phyloP scores from a whole-genome alignment of 176 grass and related monocot species.

The Stipa capillata region DNA sequence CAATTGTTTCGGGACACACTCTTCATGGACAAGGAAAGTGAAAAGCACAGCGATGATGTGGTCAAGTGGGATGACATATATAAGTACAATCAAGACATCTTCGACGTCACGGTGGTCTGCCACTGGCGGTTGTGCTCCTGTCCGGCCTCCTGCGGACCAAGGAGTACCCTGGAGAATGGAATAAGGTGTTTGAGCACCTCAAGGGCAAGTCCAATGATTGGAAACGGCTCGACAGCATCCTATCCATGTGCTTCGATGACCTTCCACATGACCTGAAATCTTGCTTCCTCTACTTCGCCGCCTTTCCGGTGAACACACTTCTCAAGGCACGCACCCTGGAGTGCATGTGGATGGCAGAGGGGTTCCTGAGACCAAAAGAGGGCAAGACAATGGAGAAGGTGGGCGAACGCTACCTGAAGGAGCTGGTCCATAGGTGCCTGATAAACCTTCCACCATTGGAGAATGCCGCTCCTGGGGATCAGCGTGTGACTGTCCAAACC shows the following conservation, averaged over 20 bases:
- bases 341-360: slow-evolving; percentile 33
- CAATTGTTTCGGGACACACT: not conserved
- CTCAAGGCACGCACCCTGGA: slow-evolving; percentile 5
- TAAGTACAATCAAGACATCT: too few species aligned
- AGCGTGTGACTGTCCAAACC: slow-evolving; percentile 15
- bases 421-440: slow-evolving; percentile 24
- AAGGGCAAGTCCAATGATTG: not conserved
- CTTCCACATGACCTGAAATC: slow-evolving; percentile 32
- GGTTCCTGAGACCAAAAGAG: slow-evolving; percentile 17
- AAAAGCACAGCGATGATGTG: not conserved
- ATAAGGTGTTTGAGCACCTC: not conserved
- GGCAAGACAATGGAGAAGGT: slow-evolving; percentile 29
- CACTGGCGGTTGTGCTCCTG: not conserved
- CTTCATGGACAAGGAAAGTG: not conserved
- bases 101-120: not conserved
- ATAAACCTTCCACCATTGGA: not conserved
- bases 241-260: slow-evolving; percentile 38
- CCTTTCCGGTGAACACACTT: slow-evolving; percentile 1
- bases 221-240: not conserved
- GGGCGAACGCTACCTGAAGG: slow-evolving; percentile 10
- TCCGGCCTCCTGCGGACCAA: not conserved
- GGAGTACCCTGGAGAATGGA: not conserved
- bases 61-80: too few species aligned
- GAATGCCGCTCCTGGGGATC: not conserved
- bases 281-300: slow-evolving; percentile 41